phyloP scores from a whole-genome alignment of 2,329 filamentous ascomycete genomes.

The Lasiodiplodia sp. region DNA sequence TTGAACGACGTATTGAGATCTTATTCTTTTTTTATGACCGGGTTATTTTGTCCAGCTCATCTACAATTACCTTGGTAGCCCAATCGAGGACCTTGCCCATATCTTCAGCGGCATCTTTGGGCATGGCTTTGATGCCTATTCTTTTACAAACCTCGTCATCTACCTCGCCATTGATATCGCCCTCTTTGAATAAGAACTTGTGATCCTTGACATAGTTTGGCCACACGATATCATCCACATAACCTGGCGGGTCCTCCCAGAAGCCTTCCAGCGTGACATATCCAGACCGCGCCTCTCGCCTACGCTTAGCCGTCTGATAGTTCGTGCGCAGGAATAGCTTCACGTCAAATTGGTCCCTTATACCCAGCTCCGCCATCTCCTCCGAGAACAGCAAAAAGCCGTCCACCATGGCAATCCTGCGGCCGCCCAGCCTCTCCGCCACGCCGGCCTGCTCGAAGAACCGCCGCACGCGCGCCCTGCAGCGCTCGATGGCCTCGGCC shows the following conservation, averaged over 20 bases:
- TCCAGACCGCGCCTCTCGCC: constrained; percentile 73
- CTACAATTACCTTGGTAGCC: constrained; percentile 15
- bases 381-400: constrained; percentile 85
- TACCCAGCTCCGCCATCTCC: constrained; percentile 50
- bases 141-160: constrained; percentile 50
- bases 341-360: constrained; percentile 72
- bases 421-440: constrained; percentile 31
- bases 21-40: background rate
- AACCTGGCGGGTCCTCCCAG: constrained; percentile 93
- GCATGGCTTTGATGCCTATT: constrained; percentile 48
- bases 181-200: constrained; percentile 76
- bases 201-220: constrained; percentile 89
- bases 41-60: background rate
- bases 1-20: background rate
- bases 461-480: constrained; percentile 37
- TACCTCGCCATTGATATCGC: constrained; percentile 68
- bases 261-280: constrained; percentile 86
- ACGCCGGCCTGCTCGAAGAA: background rate
- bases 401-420: constrained; percentile 77
- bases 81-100: constrained; percentile 36
- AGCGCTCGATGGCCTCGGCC: constrained; percentile 44
- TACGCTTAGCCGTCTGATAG: constrained; percentile 67
- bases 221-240: constrained; percentile 95
- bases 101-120: constrained; percentile 43
- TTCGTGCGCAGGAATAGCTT: constrained; percentile 77